Evolutionary conservation across 495 filamentous ascomycete species (phyloP).

Genomic region (Aspergillus leporis): DNA sequence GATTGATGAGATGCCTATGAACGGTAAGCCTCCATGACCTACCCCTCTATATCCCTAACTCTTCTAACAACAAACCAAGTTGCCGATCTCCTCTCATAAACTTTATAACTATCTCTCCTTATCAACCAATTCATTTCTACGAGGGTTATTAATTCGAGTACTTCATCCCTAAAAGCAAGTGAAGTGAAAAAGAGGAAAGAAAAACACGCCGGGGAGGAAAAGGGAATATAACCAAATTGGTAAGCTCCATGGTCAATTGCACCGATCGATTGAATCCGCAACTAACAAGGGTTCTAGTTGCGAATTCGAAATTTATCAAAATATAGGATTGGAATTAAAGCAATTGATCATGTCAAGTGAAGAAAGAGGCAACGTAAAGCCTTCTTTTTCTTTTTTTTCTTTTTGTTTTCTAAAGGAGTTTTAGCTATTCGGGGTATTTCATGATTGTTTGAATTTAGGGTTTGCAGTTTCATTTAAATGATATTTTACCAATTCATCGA

Average conservation of each 20-base stretch:
- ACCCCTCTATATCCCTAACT: background rate
- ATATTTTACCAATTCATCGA: background rate
- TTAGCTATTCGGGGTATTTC: background rate
- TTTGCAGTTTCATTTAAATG: background rate
- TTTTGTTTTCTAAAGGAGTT: constrained; percentile 1
- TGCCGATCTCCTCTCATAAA: constrained; percentile 49
- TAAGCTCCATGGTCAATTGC: constrained; percentile 14
- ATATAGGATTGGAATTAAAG: background rate
- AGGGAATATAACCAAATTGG: constrained; percentile 30
- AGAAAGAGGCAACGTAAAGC: background rate
- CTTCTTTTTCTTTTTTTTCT: background rate
- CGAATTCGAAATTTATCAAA: background rate
- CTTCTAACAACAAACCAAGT: constrained; percentile 29
- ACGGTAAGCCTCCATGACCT: constrained; percentile 47
- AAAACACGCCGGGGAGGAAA: constrained; percentile 37
- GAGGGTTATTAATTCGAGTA: background rate
- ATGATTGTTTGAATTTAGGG: background rate
- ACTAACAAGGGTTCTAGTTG: background rate
- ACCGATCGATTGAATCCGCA: too few species aligned
- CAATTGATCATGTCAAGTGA: background rate
- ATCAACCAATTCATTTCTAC: background rate
- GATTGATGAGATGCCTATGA: constrained; percentile 99
- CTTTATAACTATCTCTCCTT: constrained; percentile 8
- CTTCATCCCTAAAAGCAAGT: background rate
- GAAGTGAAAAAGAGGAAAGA: constrained; percentile 17